A percentile compares a stretch with the other conserved stretches of the same genome.
Conservation (phyloP, 805 yeast species). For the Cephaloascus albidus region DNA sequence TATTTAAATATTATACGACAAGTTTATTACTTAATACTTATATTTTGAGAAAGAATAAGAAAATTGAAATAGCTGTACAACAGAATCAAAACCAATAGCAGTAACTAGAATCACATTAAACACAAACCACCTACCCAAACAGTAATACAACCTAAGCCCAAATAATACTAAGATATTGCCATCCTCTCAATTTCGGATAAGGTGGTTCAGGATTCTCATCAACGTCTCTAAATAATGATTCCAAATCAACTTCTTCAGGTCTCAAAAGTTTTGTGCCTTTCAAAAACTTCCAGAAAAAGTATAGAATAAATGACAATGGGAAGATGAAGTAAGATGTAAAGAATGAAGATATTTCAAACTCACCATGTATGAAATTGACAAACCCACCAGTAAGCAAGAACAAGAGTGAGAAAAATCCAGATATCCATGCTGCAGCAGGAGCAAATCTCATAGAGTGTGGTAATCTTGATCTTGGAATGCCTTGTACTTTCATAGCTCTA, state of each 20-base stretch:
- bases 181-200: slow-evolving; percentile 11
- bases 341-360: slow-evolving; percentile 13
- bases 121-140: too few species aligned
- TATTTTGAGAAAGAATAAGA: too few species aligned
- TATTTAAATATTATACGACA: too few species aligned
- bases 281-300: slow-evolving; percentile 19
- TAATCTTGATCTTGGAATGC: slow-evolving; percentile 17
- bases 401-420: slow-evolving; percentile 13
- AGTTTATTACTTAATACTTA: too few species aligned
- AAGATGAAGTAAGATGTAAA: slow-evolving; percentile 13
- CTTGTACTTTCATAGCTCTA: slow-evolving; percentile 31
- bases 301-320: slow-evolving; percentile 18
- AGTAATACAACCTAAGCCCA: slow-evolving; percentile 7
- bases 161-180: slow-evolving; percentile 9
- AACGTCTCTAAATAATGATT: slow-evolving; percentile 17
- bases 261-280: slow-evolving; percentile 19
- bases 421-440: slow-evolving; percentile 20
- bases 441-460: slow-evolving; percentile 19
- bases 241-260: slow-evolving; percentile 32
- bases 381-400: slow-evolving; percentile 26
- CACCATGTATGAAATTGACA: slow-evolving; percentile 19
- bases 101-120: too few species aligned
- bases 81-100: too few species aligned
- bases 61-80: too few species aligned
- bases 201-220: slow-evolving; percentile 19